These are phyloP conservation scores for Skeletonema menzelii DNA, from an alignment of 108 stramenopile genomes.

Conservation along the genomic window DNA sequence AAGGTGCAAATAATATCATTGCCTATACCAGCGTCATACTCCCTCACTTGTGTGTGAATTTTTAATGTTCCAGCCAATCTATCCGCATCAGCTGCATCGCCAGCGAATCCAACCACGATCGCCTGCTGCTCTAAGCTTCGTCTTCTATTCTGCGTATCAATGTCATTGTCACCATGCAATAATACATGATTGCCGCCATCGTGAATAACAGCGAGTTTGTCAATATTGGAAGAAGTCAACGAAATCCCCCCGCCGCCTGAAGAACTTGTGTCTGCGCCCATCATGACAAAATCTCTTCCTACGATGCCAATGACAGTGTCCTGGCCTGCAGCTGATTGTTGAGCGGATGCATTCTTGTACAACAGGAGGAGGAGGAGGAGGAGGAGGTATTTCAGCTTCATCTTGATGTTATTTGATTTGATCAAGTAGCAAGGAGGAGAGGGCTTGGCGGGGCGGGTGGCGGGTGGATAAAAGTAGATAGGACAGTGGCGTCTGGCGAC, in stretches of 20 bases:
- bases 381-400: background rate
- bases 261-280: constrained; percentile 73
- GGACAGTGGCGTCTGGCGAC: too few species aligned
- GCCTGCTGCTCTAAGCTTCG: constrained; percentile 44
- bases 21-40: constrained; percentile 69
- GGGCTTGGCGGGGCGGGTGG: too few species aligned
- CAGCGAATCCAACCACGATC: constrained; percentile 74
- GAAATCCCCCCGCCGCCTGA: constrained; percentile 51
- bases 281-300: constrained; percentile 75
- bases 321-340: constrained; percentile 46
- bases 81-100: constrained; percentile 73
- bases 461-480: too few species aligned
- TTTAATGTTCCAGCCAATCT: constrained; percentile 54
- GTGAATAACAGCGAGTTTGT: constrained; percentile 62
- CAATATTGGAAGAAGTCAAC: constrained; percentile 64
- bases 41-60: constrained; percentile 52
- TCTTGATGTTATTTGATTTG: background rate
- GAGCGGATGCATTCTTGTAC: constrained; percentile 3
- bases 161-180: background rate
- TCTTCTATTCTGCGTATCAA: background rate
- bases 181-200: constrained; percentile 35
- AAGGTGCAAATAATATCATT: constrained; percentile 55
- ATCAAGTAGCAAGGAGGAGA: too few species aligned
- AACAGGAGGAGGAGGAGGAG: background rate
- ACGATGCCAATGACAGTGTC: constrained; percentile 81